Evolutionary conservation across 768 basidiomycete genomes (phyloP), one percentile per base, ranked within the genome.

Genomic region (Daedaleopsis nitida): DNA sequence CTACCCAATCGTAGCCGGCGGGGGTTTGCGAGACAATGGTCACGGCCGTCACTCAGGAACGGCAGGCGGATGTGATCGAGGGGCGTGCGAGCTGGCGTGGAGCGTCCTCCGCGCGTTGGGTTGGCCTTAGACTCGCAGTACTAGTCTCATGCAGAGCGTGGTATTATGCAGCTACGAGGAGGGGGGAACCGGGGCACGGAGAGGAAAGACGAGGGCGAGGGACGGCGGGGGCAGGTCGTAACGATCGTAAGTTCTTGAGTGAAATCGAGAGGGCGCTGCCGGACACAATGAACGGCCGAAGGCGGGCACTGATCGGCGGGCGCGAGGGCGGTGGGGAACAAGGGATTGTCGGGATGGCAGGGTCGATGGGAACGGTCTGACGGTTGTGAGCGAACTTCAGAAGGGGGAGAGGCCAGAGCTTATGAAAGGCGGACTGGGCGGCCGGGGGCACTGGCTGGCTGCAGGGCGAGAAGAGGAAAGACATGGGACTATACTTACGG

Each of bases 21-120:
- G 27, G 27, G 27, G 27, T 32, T 32, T 32, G 27, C 27, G 7
- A 32, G 27, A 32, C 27, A 32, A 32, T 32, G n/a, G 27, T 32
- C 4, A 32, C 27, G 27, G 27, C 27, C 27, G 27, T 32, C 7
- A 32, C 55, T 57, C 60, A 66, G 65, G 62, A 53, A 66, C 65
- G 52, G 47, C 23, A 47, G 52, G 62, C 65, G 65, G 65, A 60
- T 49, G 65, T 63, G 65, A 66, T 66, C 65, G 65, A 65, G 57
- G 39, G 60, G 47, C 48, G 50, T 45, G 45, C 35, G 53, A n/a
- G 43, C 60, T 57, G 43, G 55, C 19, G 53, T 57, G 51, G 58
- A 50, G 53, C 63, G 21, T 23, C 45, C 49, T 57, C n/a, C n/a
- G n/a, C n/a, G n/a, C n/a, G n/a, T n/a, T n/a, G n/a, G n/a, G n/a